Evolutionary conservation across 495 filamentous ascomycete genomes (phyloP), one percentile per base, ranked within the genome.

Genomic region (Penicillium turbatum): DNA sequence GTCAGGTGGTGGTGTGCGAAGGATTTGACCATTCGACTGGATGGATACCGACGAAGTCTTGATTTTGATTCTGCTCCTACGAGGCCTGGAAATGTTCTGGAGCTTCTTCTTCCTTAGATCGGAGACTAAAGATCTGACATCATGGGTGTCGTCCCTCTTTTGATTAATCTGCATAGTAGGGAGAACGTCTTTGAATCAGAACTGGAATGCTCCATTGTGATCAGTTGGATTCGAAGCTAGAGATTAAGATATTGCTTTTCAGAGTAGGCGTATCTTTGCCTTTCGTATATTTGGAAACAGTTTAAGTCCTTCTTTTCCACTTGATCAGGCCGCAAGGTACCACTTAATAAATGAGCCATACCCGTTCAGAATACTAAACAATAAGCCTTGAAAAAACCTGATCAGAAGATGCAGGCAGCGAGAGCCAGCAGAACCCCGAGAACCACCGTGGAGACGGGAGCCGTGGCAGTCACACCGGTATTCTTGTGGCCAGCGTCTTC

Each of bases 361-460:
- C 21, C 21, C 2, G 21, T 4, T 24, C 2, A 24, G 21, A 24
- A 24, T 4, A 24, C 21, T 4, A 4, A 4, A 4, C n/a, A 24
- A 24, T 2, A 24, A 24, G 21, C 21, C 21, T 24, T 24, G n/a
- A 24, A 30, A 17, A 7, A 16, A 9, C 27, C 39, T 10, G 13
- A 35, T 56, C 44, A 65, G 30, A 59, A 31, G 10, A 57, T 26
- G 29, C 27, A 59, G 29, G 24, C 42, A 39, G 50, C 53, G 5
- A 56, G n/a, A 16, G 54, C 53, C 40, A 63, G 45, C 15, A 63
- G 16, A 40, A 50, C 54, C 35, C 55, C 53, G 8, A 55, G 42
- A 12, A 60, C 6, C 16, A 43, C 27, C 2, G 39, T 43, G 15
- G 42, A 52, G 30, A 35, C 29, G 21, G 61, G 31, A 17, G 47